phyloP scores from a whole-genome alignment of 2,329 filamentous ascomycete species.

The Trichoderma oligosporum region DNA sequence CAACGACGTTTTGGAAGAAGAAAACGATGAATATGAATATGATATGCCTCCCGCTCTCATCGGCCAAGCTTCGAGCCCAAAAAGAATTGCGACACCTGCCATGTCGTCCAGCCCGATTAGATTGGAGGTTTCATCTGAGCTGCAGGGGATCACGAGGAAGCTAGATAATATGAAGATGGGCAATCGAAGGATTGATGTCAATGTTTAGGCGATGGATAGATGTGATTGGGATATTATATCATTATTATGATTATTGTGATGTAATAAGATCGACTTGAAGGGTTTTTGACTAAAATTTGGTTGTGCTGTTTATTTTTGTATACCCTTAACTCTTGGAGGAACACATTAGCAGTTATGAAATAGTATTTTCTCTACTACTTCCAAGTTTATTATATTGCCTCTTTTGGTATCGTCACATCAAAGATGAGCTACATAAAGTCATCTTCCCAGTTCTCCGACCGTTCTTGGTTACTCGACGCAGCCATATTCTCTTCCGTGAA shows the following conservation, averaged over 20 bases:
- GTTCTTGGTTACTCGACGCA: slow-evolving; percentile 78
- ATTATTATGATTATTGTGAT: not conserved
- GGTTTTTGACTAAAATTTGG: not conserved
- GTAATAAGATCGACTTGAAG: not conserved
- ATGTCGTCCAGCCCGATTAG: slow-evolving; percentile 29
- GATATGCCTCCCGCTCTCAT: slow-evolving; percentile 7
- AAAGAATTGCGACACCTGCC: slow-evolving; percentile 22
- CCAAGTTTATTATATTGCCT: not conserved
- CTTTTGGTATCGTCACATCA: not conserved
- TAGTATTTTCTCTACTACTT: not conserved
- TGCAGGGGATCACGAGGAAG: slow-evolving; percentile 29
- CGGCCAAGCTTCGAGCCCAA: not conserved
- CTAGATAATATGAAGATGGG: slow-evolving; percentile 35
- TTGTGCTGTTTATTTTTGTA: not conserved
- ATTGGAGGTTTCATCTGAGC: slow-evolving; percentile 29
- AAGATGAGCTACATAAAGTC: slow-evolving; percentile 87
- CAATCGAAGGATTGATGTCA: slow-evolving; percentile 17
- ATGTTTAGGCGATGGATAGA: not conserved
- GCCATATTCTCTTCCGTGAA: slow-evolving; percentile 80
- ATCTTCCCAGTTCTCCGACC: slow-evolving; percentile 72
- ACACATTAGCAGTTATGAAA: not conserved
- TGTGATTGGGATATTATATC: not conserved
- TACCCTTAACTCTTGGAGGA: slow-evolving; percentile 7
- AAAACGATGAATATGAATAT: slow-evolving; percentile 23
- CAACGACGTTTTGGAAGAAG: slow-evolving; percentile 21